phyloP scores from a whole-genome alignment of 2,329 filamentous ascomycete species.

The Penicillium sp. region DNA sequence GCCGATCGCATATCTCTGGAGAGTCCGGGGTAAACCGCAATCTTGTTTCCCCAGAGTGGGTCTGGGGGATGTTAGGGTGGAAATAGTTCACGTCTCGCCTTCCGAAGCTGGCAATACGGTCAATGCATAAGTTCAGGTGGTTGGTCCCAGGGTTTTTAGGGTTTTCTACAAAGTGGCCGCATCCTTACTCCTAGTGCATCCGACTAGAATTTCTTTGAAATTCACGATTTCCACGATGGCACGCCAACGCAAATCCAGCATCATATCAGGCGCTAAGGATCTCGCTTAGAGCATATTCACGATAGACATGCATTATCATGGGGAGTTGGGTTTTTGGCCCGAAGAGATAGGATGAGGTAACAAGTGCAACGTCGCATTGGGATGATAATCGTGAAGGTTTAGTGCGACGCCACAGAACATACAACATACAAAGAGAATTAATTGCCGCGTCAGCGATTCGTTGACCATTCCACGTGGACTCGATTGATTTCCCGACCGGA shows the following conservation, averaged over 20 bases:
- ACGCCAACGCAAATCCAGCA: too few species aligned
- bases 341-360: too few species aligned
- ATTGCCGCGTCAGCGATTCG: background rate
- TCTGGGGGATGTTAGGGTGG: background rate
- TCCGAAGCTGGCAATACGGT: background rate
- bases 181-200: too few species aligned
- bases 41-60: slow-evolving; percentile 1
- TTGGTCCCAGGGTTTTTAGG: background rate
- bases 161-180: too few species aligned
- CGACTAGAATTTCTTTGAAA: too few species aligned
- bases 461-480: too few species aligned
- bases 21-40: background rate
- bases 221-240: too few species aligned
- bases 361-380: background rate
- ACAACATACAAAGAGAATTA: background rate
- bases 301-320: too few species aligned
- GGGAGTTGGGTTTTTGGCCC: too few species aligned
- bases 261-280: too few species aligned
- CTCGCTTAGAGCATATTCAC: too few species aligned
- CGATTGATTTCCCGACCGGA: background rate
- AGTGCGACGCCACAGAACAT: background rate
- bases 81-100: background rate
- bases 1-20: background rate
- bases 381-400: background rate
- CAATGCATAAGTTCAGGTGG: background rate